Conservation (phyloP, 2,329 filamentous ascomycete species). For the Zymoseptoria brevis region DNA sequence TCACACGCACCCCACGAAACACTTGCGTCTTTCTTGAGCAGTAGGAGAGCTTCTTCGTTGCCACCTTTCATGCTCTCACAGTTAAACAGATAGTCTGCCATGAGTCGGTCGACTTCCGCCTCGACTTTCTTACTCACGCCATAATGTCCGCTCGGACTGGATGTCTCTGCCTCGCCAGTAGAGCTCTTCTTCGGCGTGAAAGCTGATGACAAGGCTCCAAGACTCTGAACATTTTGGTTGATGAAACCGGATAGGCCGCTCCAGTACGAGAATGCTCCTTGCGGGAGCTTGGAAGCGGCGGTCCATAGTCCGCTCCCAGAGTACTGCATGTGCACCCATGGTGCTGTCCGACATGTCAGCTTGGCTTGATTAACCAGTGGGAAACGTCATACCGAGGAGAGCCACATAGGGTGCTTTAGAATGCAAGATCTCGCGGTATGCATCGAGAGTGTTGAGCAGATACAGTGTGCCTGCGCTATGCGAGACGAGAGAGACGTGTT, state of each 20-base stretch:
- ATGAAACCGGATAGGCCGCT: constrained; percentile 28
- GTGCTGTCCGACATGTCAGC: constrained; percentile 23
- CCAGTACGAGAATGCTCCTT: constrained; percentile 26
- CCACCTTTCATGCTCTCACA: constrained; percentile 22
- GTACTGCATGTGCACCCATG: constrained; percentile 36
- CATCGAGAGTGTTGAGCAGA: constrained; percentile 35
- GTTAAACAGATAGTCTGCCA: not conserved
- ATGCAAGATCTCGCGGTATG: constrained; percentile 29
- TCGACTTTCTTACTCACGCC: not conserved
- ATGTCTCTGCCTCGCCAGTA: not conserved
- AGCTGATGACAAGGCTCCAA: not conserved
- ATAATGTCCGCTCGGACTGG: not conserved
- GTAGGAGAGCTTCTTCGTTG: constrained; percentile 34
- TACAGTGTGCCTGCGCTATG: constrained; percentile 40
- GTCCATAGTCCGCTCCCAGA: constrained; percentile 27
- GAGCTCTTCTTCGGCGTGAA: not conserved
- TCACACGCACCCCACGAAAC: constrained; percentile 30
- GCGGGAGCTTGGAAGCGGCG: constrained; percentile 23
- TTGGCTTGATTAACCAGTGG: not conserved
- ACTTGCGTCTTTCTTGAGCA: constrained; percentile 28
- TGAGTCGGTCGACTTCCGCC: not conserved
- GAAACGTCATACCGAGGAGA: constrained; percentile 18
- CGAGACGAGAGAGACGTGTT: constrained; percentile 33
- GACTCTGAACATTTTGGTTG: constrained; percentile 26
- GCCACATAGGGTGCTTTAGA: constrained; percentile 25